phyloP scores from a whole-genome alignment of 2,329 filamentous ascomycete species.

The Rhinocladiella similis region DNA sequence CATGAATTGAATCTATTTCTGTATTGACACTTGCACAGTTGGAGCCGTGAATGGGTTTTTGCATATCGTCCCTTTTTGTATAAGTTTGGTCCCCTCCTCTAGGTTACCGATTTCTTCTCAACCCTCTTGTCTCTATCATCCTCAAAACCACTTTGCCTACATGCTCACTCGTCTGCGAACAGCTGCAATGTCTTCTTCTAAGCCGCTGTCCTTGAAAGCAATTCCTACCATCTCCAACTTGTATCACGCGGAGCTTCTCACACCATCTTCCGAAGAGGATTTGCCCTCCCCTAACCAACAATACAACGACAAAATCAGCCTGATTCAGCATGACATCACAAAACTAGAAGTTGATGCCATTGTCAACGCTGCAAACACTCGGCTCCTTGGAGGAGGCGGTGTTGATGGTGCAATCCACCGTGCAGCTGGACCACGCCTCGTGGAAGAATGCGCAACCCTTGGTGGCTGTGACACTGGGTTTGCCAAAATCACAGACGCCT shows the following conservation, averaged over 20 bases:
- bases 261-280: constrained; percentile 13
- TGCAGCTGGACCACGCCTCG: constrained; percentile 70
- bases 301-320: constrained; percentile 69
- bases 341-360: constrained; percentile 75
- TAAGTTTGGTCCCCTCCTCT: too few species aligned
- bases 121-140: too few species aligned
- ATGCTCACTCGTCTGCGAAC: neutral
- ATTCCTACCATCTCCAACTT: constrained; percentile 55
- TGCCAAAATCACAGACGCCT: constrained; percentile 80
- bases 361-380: constrained; percentile 86
- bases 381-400: constrained; percentile 82
- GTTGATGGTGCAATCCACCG: constrained; percentile 86
- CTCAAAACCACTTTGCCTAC: neutral
- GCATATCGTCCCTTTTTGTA: too few species aligned
- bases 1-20: too few species aligned
- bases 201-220: constrained; percentile 31
- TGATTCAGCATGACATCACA: constrained; percentile 80
- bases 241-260: constrained; percentile 61
- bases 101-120: neutral
- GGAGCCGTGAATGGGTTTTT: neutral
- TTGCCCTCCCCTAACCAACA: constrained; percentile 46
- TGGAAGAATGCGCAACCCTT: constrained; percentile 70
- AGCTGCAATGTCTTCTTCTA: constrained; percentile 7
- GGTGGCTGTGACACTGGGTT: constrained; percentile 73
- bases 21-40: neutral